phyloP scores from a whole-genome alignment of 768 basidiomycete species.

The Russula brevipes region DNA sequence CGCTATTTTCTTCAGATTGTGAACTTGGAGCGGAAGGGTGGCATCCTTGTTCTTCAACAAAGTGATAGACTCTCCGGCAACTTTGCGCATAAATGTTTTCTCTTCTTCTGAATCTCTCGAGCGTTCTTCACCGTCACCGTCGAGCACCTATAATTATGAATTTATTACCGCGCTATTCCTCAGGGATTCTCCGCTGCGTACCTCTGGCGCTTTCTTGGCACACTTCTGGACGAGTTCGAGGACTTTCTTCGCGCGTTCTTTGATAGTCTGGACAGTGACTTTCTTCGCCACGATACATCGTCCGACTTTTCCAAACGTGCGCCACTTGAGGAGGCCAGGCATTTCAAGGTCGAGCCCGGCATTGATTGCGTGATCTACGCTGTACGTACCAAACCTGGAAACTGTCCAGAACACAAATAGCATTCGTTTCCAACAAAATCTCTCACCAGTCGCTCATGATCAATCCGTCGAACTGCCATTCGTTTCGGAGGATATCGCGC shows the following conservation, averaged over 20 bases:
- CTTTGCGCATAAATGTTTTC: slow-evolving; percentile 54
- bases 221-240: slow-evolving; percentile 67
- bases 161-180: not conserved
- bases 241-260: slow-evolving; percentile 44
- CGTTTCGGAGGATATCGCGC: slow-evolving; percentile 40
- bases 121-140: slow-evolving; percentile 64
- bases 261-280: slow-evolving; percentile 56
- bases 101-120: slow-evolving; percentile 59
- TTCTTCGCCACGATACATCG: slow-evolving; percentile 57
- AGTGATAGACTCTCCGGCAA: slow-evolving; percentile 69
- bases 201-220: slow-evolving; percentile 49
- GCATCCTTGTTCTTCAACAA: slow-evolving; percentile 63
- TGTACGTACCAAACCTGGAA: slow-evolving; percentile 53
- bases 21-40: slow-evolving; percentile 46
- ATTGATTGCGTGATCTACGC: slow-evolving; percentile 41
- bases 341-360: slow-evolving; percentile 35
- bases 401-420: not conserved
- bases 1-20: slow-evolving; percentile 58
- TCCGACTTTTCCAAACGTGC: slow-evolving; percentile 61
- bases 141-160: slow-evolving; percentile 45
- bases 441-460: slow-evolving; percentile 79
- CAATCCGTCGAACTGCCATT: slow-evolving; percentile 70
- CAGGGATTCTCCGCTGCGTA: not conserved
- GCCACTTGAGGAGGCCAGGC: slow-evolving; percentile 75
- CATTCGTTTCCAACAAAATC: not conserved